phyloP scores from a whole-genome alignment of 257 asterid genomes.

The Ligustrum vulgare region DNA sequence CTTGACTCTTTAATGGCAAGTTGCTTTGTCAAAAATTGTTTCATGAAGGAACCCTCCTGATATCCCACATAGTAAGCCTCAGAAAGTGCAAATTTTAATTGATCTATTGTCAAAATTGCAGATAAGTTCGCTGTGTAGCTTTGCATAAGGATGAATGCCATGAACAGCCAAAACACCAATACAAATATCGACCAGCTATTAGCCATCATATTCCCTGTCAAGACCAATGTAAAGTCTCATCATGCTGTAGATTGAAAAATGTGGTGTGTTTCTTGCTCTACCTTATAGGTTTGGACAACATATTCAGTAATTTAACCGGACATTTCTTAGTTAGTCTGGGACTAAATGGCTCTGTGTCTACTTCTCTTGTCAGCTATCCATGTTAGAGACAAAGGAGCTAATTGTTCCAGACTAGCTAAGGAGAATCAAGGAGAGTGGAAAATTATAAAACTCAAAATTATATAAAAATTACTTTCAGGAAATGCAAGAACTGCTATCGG shows the following conservation, averaged over 20 bases:
- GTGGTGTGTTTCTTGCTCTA: not conserved
- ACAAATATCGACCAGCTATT: constrained; percentile 36
- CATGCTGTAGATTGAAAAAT: not conserved
- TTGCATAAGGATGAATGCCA: constrained; percentile 49
- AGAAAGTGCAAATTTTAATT: constrained; percentile 32
- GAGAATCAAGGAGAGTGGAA: not conserved
- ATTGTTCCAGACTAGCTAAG: not conserved
- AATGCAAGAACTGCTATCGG: not conserved
- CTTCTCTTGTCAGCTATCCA: not conserved
- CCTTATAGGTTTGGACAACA: not conserved
- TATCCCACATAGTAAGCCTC: constrained; percentile 35
- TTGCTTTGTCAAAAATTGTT: constrained; percentile 12
- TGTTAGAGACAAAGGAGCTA: not conserved
- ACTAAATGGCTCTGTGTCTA: not conserved
- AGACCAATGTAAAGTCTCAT: not conserved
- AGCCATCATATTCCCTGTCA: constrained; percentile 37
- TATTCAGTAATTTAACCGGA: not conserved
- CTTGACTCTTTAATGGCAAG: constrained; percentile 27
- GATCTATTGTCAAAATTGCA: constrained; percentile 36
- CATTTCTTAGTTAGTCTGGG: not conserved
- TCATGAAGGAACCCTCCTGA: constrained; percentile 34
- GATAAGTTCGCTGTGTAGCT: constrained; percentile 43
- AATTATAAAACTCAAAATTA: not conserved
- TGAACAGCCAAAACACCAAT: constrained; percentile 39
- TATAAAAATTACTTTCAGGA: not conserved